A percentile compares a stretch with the other conserved stretches of the same genome.
phyloP scores from a whole-genome alignment of 202 grass and related monocot species.

The Panicum virgatum region DNA sequence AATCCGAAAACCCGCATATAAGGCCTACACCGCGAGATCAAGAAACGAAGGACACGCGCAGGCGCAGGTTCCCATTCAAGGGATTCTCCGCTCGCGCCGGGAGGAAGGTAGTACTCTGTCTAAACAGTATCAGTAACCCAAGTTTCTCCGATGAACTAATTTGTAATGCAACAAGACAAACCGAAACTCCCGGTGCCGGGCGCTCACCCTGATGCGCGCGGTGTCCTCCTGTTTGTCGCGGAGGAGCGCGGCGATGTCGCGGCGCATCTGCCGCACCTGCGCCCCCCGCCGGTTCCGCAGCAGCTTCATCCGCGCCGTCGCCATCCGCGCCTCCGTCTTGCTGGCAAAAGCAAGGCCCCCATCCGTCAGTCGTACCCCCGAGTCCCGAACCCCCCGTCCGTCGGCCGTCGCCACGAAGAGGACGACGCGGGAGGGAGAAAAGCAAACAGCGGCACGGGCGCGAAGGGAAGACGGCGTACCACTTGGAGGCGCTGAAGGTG shows the following conservation, averaged over 20 bases:
- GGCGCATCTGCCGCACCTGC: conserved; percentile 89
- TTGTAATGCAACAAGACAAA: background rate
- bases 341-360: conserved; percentile 28
- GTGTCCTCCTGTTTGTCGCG: conserved; percentile 79
- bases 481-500: conserved; percentile 91
- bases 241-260: conserved; percentile 82
- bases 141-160: background rate
- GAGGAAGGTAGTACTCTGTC: background rate
- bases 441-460: background rate
- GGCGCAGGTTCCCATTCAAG: background rate
- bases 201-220: conserved; percentile 72
- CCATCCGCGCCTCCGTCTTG: conserved; percentile 96
- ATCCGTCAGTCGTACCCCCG: background rate
- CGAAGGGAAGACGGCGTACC: conserved; percentile 34
- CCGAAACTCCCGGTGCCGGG: too few relatives aligned
- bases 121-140: background rate
- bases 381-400: background rate
- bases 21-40: background rate
- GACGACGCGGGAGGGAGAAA: too few relatives aligned
- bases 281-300: conserved; percentile 77
- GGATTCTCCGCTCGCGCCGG: background rate
- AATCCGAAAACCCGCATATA: background rate
- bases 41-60: background rate
- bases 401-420: background rate
- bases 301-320: conserved; percentile 87